Base-by-base conservation (phyloP, 1,284 basidiomycete species). In the Cystobasidiaceae sp. region DNA sequence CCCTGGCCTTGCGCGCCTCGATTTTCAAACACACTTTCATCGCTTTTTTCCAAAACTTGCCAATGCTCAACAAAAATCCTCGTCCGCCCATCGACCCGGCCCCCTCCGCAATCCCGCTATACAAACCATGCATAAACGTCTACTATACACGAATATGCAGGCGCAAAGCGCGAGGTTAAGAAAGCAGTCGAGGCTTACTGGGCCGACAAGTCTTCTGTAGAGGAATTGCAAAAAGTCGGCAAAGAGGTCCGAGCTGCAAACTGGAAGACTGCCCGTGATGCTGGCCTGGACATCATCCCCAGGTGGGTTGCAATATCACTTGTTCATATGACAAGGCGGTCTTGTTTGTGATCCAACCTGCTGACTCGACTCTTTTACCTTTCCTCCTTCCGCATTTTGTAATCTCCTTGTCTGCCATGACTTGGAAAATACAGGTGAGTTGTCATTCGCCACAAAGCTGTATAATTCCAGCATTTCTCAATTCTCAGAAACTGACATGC, bases 131-230 rank as follows among this genome's bases (percentile, higher is more conserved):
- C n/a, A n/a, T n/a, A n/a, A n/a, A n/a, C n/a, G n/a, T n/a, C n/a
- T n/a, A n/a, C n/a, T n/a, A n/a, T n/a, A n/a, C n/a, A n/a, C n/a
- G n/a, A n/a, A n/a, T n/a, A n/a, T n/a, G n/a, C n/a, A n/a, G 90
- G 90, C 81, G 86, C 88, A 67, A 88, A 92, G 82, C 90, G 93
- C 82, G 93, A 97, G 82, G 86, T 96, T 74, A 99, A 99, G 83
- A 98, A 98, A 82, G 93, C 93, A 73, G 89, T 94, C 74, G 93
- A 97, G 81, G 86, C 89, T 70, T 67, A 97, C 84, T 99, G 96
- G 96, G 90, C 84, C 55, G 90, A 88, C 79, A 98, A 97, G 81
- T 82, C 87, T 77, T 84, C 87, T 69, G 90, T 86, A 54, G 90
- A 90, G 73, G 90, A 93, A 73, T 88, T 99, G 74, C 87, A 87